Base-by-base conservation (phyloP, 2,329 filamentous ascomycete species). In the Fusarium kyushuense region DNA sequence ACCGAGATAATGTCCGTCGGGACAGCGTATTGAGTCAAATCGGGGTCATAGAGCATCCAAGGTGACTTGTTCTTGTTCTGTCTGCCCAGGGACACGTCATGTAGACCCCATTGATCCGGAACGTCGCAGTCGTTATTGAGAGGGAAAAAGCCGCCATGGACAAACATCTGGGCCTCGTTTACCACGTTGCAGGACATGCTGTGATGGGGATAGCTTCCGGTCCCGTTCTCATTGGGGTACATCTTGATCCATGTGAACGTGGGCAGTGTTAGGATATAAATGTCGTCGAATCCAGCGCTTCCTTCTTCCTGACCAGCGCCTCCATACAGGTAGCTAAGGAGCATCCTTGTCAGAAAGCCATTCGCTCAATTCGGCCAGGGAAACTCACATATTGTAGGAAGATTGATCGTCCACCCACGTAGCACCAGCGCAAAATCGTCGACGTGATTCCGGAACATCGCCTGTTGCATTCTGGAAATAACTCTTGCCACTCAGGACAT, bases 321-420 rank as follows among this genome's bases (percentile, higher is more conserved):
- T 42, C 88, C 88, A 70, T 89, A 90, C 4, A 90, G 72, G 67
- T 90, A 90, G 35, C 87, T 89, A 59, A 7, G 13, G 25, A 27
- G 11, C 16, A 36, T 17, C 61, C 23, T 71, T 40, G 45, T 63
- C 29, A 63, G 52, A 46, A 41, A 25, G 13, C 11, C 14, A 33
- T 23, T 12, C 10, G 17, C 11, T 21, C 33, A 30, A 29, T 19
- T 5, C n/a, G 4, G 32, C 13, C 17, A 46, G 21, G 40, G 17
- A 9, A 17, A 77, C 85, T 76, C 71, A 89, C 85, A 90, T 87
- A 67, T 90, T 90, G 71, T 89, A 90, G 10, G 86, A 89, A 16
- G 87, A 88, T 55, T 83, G 79, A 68, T 90, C 88, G 11, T 81
- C 71, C 0, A 86, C 81, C 86, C 87, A 89, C 1, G 85, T 84